Base-by-base conservation (phyloP, 179 eudicot species). In the Corrigiola litoralis region DNA sequence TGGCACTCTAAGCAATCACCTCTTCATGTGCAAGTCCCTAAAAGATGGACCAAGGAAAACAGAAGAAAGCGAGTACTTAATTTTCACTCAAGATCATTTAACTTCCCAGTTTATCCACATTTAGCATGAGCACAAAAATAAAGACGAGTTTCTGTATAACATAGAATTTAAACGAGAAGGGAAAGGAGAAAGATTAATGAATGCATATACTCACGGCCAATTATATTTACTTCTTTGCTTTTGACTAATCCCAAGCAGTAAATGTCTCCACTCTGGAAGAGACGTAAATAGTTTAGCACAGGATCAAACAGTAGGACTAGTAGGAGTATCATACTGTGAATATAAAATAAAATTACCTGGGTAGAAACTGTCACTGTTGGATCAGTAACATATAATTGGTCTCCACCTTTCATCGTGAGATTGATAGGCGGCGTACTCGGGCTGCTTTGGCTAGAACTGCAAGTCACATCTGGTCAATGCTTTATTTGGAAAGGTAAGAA, bases 331-430 rank as follows among this genome's bases (percentile, higher is more conserved):
- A 60, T 23, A 29, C 17, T 28, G 32, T 29, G 51, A 25, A 58
- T 57, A 47, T 44, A 21, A 27, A 25, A 58, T 57, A 47, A 51
- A 21, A 27, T 48, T 77, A 87, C 96, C 82, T 57, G 61, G 37
- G 54, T 38, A 23, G 75, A 52, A 41, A 87, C 33, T 42, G 59
- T 24, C 55, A 80, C 67, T n/a, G 77, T 71, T 16, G 95, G 92
- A 70, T 64, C 74, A 63, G 18, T 80, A 56, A 90, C 78, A 69
- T 37, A 61, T 53, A 78, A 77, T 37, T 79, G 74, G 59, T 52
- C 57, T 70, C 95, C 97, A 27, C 98, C 91, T 69, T 82, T 76
- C 90, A 83, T 87, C 16, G 97, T 90, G 48, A 90, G 76, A 81
- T 78, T 81, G 55, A 87, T 31, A 4, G 61, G 3, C 9, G 95